Conservation (phyloP, 768 basidiomycete genomes). For the Astraeus odoratus region DNA sequence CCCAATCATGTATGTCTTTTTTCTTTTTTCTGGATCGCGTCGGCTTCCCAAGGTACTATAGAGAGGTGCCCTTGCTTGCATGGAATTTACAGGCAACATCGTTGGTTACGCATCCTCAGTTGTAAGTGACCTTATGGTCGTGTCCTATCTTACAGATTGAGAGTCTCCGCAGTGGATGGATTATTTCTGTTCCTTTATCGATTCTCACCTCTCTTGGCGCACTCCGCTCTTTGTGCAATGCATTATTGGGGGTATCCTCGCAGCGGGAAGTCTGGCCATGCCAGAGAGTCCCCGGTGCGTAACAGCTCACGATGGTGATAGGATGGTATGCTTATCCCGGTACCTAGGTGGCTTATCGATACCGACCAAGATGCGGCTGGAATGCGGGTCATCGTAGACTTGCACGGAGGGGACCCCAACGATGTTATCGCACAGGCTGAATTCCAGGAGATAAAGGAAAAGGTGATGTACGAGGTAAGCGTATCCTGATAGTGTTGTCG, state of each 20-base stretch:
- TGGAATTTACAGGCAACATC: conserved; percentile 94
- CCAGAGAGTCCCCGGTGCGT: conserved; percentile 84
- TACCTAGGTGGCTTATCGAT: conserved; percentile 79
- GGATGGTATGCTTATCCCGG: conserved; percentile 2
- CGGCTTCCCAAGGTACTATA: conserved; percentile 24
- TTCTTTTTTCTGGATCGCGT: not conserved
- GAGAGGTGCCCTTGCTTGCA: conserved; percentile 88
- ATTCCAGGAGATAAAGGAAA: conserved; percentile 84
- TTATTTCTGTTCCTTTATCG: conserved; percentile 87
- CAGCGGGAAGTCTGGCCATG: conserved; percentile 71
- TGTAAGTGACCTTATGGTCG: conserved; percentile 38
- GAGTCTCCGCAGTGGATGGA: conserved; percentile 67
- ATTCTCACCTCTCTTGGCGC: conserved; percentile 85
- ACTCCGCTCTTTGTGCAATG: conserved; percentile 86
- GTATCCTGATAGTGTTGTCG: not conserved
- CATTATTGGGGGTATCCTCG: conserved; percentile 75
- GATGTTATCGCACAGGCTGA: conserved; percentile 70
- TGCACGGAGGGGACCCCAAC: conserved; percentile 76
- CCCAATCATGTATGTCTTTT: conserved; percentile 64
- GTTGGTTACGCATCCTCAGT: conserved; percentile 87
- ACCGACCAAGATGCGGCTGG: conserved; percentile 78
- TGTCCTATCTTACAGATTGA: not conserved
- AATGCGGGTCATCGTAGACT: conserved; percentile 77
- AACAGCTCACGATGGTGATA: not conserved
- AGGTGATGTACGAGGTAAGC: conserved; percentile 61